Evolutionary conservation across 768 basidiomycete genomes (phyloP).

Genomic region (Suillus subluteus): DNA sequence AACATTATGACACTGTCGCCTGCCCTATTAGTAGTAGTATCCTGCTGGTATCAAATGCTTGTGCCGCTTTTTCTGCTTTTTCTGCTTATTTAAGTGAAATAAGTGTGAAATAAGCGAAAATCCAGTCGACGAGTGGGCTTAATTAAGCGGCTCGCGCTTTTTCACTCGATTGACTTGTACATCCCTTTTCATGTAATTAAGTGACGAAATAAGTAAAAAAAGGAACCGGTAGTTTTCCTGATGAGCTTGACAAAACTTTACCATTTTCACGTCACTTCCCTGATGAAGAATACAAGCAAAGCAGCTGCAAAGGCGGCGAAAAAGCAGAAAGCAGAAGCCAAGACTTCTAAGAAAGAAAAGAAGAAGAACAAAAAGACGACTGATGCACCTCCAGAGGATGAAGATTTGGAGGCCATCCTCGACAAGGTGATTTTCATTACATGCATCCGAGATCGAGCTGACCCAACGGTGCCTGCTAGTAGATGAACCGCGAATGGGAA

Average conservation of each 20-base stretch:
- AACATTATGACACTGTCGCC: too few relatives aligned
- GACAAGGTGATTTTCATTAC: conserved; percentile 57
- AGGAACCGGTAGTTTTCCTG: too few relatives aligned
- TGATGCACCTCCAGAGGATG: conserved; percentile 66
- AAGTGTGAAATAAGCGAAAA: neutral
- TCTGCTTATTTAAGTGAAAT: neutral
- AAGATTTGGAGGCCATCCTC: conserved; percentile 84
- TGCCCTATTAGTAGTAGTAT: too few relatives aligned
- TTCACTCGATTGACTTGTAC: neutral
- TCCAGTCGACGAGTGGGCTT: neutral
- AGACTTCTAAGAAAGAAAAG: conserved; percentile 68
- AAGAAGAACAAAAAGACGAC: conserved; percentile 57
- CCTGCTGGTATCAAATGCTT: too few relatives aligned
- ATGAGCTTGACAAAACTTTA: too few relatives aligned
- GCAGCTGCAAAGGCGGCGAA: conserved; percentile 60
- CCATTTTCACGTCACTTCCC: too few relatives aligned
- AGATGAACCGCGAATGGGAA: conserved; percentile 87
- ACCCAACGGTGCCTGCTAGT: conserved; percentile 35
- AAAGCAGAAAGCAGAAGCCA: conserved; percentile 68
- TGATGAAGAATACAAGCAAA: conserved; percentile 31
- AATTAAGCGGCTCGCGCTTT: neutral
- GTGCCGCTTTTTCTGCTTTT: too few relatives aligned
- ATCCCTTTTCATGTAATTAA: neutral
- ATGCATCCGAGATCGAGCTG: conserved; percentile 8
- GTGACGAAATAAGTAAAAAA: neutral